Conservation (phyloP, 306 rosid species). For the Castanea crenata region DNA sequence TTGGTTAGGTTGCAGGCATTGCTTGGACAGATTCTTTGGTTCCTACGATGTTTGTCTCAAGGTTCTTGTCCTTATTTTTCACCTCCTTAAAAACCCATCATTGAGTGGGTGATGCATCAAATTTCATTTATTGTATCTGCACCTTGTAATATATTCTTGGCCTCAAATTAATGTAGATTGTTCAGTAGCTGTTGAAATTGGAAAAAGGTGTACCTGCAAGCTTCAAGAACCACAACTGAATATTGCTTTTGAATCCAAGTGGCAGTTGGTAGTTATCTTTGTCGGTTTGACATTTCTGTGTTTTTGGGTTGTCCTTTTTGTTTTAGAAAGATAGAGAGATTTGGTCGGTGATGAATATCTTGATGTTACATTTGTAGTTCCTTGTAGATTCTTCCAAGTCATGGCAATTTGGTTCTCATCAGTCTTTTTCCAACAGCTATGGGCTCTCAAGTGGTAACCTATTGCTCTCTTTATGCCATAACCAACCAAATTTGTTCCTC, state of each 20-base stretch:
- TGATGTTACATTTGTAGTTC: conserved; percentile 35
- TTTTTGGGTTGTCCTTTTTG: conserved; percentile 9
- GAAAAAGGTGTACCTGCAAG: conserved; percentile 43
- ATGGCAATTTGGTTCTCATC: conserved; percentile 38
- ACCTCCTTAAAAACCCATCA: neutral
- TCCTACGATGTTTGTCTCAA: conserved; percentile 28
- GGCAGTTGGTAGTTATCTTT: conserved; percentile 37
- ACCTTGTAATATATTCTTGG: conserved; percentile 35
- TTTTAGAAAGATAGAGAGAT: conserved; percentile 17
- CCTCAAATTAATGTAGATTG: conserved; percentile 52
- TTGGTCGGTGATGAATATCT: conserved; percentile 17
- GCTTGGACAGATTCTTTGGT: conserved; percentile 43
- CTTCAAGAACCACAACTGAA: conserved; percentile 46
- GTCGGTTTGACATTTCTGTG: conserved; percentile 41
- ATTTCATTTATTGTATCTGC: conserved; percentile 24
- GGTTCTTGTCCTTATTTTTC: conserved; percentile 28
- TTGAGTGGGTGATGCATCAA: conserved; percentile 19
- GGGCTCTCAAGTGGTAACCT: conserved; percentile 30
- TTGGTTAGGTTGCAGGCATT: conserved; percentile 54
- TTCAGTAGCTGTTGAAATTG: conserved; percentile 48
- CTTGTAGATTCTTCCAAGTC: conserved; percentile 31
- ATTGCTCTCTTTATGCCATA: conserved; percentile 24
- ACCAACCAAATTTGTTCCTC: conserved; percentile 1
- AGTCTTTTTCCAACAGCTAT: conserved; percentile 20
- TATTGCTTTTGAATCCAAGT: conserved; percentile 54